These are phyloP conservation scores for Tubosaeta sp. DNA, from an alignment of 768 basidiomycete genomes.

Conservation along the genomic window DNA sequence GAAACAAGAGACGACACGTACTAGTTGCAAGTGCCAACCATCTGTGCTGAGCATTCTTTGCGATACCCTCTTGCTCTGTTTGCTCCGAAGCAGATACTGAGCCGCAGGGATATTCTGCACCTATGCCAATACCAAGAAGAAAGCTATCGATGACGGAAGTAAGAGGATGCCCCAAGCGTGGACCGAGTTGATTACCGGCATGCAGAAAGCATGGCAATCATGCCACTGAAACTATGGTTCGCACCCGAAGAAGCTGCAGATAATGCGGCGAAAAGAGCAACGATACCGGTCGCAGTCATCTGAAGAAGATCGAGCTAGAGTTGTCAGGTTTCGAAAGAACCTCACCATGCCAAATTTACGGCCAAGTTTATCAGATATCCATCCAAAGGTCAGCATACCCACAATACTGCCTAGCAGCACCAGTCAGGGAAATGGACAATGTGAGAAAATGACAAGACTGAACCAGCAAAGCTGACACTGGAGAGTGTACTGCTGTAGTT, in stretches of 20 bases:
- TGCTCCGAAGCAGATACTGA: slow-evolving; percentile 87
- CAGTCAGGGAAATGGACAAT: slow-evolving; percentile 58
- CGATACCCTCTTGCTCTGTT: slow-evolving; percentile 77
- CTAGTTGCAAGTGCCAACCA: slow-evolving; percentile 91
- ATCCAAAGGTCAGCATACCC: slow-evolving; percentile 81
- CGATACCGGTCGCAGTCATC: slow-evolving; percentile 82
- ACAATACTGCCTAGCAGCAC: slow-evolving; percentile 75
- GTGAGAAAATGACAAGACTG: slow-evolving; percentile 57
- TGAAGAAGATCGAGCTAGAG: slow-evolving; percentile 25
- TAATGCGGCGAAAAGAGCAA: slow-evolving; percentile 77
- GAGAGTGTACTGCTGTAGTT: slow-evolving; percentile 62
- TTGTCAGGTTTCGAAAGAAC: not conserved
- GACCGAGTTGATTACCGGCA: slow-evolving; percentile 51
- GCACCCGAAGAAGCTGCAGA: slow-evolving; percentile 83
- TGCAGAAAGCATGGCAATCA: slow-evolving; percentile 73
- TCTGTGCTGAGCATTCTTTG: slow-evolving; percentile 75
- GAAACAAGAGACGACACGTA: slow-evolving; percentile 31
- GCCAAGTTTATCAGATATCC: slow-evolving; percentile 81
- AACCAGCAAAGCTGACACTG: slow-evolving; percentile 78
- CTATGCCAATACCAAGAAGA: slow-evolving; percentile 83
- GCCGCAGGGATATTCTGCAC: slow-evolving; percentile 88
- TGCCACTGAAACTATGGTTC: slow-evolving; percentile 60
- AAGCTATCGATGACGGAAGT: slow-evolving; percentile 45
- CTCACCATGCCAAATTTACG: slow-evolving; percentile 84
- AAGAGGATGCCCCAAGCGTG: not conserved